Conservation (phyloP, 2,329 filamentous ascomycete species). For the Coniochaeta prunicola region DNA sequence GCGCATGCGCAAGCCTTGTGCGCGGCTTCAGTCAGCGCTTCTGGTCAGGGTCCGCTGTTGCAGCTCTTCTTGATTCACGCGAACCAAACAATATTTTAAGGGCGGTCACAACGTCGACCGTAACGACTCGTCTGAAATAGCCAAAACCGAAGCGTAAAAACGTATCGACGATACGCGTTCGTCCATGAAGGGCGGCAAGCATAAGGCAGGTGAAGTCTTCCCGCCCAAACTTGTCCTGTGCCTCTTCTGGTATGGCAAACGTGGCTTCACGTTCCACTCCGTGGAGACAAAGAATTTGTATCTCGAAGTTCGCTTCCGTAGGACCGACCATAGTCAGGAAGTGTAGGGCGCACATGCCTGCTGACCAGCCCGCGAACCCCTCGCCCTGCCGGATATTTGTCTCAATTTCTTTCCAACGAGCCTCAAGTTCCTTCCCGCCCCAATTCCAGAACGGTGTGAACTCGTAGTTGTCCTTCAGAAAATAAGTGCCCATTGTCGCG, state of each 20-base stretch:
- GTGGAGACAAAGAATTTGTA: background rate
- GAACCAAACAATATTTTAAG: too few relatives aligned
- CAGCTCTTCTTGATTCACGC: too few relatives aligned
- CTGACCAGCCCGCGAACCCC: background rate
- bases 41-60: background rate
- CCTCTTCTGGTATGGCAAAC: background rate
- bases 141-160: background rate
- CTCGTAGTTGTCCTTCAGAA: background rate
- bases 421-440: background rate
- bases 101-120: too few relatives aligned
- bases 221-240: background rate
- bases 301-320: background rate
- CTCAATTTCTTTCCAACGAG: background rate
- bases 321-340: background rate
- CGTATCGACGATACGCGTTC: background rate
- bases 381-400: background rate
- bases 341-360: background rate
- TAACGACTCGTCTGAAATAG: background rate
- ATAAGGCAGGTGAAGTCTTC: background rate
- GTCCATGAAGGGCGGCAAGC: background rate
- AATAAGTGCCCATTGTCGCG: background rate
- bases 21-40: background rate
- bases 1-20: background rate
- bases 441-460: background rate
- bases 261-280: background rate